These are phyloP conservation scores for Eryngium alpinum DNA, from an alignment of 140 eudicot species.

Conservation along the genomic window DNA sequence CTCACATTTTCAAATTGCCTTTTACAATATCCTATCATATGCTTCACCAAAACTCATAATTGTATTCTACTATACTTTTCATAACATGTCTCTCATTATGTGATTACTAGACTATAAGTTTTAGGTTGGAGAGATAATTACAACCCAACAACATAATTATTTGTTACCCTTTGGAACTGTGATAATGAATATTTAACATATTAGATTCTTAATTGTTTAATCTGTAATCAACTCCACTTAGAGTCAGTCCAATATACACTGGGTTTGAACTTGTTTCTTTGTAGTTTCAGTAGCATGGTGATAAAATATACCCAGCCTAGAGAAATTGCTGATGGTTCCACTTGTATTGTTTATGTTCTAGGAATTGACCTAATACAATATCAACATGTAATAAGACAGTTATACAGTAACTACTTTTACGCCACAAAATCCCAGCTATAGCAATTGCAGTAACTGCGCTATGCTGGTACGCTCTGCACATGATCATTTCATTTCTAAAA, in stretches of 20 bases:
- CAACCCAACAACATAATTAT: not conserved
- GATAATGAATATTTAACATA: too few species aligned
- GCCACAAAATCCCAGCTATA: not conserved
- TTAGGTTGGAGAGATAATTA: not conserved
- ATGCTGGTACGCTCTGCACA: not conserved
- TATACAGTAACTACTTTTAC: not conserved
- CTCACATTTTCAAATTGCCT: not conserved
- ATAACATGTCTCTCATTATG: not conserved
- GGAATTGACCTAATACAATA: not conserved
- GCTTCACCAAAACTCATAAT: not conserved
- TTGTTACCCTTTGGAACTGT: not conserved
- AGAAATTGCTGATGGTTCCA: not conserved
- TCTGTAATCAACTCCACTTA: too few species aligned
- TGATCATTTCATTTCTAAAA: not conserved
- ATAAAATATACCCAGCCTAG: not conserved
- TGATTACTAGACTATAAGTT: not conserved
- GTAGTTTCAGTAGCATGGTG: not conserved
- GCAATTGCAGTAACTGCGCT: not conserved
- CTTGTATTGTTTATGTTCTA: not conserved
- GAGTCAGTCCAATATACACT: not conserved
- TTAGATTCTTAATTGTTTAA: too few species aligned
- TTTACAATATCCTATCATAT: not conserved
- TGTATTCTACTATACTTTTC: not conserved
- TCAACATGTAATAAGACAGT: not conserved
- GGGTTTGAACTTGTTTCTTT: not conserved